Evolutionary conservation across 768 basidiomycete genomes (phyloP).

Genomic region (Hericium alpestre): DNA sequence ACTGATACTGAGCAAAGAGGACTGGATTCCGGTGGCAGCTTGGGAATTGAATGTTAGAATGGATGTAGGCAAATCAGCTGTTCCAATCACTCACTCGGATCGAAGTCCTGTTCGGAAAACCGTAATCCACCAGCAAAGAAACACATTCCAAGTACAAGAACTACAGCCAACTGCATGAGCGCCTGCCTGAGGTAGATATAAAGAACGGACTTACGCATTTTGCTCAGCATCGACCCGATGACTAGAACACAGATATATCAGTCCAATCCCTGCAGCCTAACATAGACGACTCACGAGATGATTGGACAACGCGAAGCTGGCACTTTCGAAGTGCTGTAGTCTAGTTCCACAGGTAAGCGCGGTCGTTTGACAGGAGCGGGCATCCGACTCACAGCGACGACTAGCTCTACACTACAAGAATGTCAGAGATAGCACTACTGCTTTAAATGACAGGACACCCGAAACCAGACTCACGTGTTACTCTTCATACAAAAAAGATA

Average conservation of each 20-base stretch:
- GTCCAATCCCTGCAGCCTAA: background rate
- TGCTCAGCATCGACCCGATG: slow-evolving; percentile 75
- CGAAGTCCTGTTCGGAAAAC: slow-evolving; percentile 73
- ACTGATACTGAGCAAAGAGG: slow-evolving; percentile 63
- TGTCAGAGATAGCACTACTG: background rate
- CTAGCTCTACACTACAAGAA: slow-evolving; percentile 38
- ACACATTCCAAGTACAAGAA: slow-evolving; percentile 77
- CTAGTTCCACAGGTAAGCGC: slow-evolving; percentile 22
- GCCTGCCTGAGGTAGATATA: slow-evolving; percentile 2
- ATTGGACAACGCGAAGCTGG: slow-evolving; percentile 71
- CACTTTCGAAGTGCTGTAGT: slow-evolving; percentile 77
- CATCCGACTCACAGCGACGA: slow-evolving; percentile 50
- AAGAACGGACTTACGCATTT: slow-evolving; percentile 37
- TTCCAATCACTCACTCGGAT: slow-evolving; percentile 38
- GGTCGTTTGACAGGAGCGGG: background rate
- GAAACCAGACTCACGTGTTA: slow-evolving; percentile 42
- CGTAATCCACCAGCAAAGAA: slow-evolving; percentile 74
- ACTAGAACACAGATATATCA: slow-evolving; percentile 31
- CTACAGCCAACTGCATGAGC: slow-evolving; percentile 24
- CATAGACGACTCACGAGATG: slow-evolving; percentile 43
- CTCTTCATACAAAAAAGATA: slow-evolving; percentile 35
- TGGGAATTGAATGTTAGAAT: background rate
- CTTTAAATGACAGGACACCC: background rate
- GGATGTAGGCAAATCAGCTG: background rate
- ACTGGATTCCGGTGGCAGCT: slow-evolving; percentile 68